Base-by-base conservation (phyloP, 2,329 filamentous ascomycete genomes). In the Fusarium armeniacum region DNA sequence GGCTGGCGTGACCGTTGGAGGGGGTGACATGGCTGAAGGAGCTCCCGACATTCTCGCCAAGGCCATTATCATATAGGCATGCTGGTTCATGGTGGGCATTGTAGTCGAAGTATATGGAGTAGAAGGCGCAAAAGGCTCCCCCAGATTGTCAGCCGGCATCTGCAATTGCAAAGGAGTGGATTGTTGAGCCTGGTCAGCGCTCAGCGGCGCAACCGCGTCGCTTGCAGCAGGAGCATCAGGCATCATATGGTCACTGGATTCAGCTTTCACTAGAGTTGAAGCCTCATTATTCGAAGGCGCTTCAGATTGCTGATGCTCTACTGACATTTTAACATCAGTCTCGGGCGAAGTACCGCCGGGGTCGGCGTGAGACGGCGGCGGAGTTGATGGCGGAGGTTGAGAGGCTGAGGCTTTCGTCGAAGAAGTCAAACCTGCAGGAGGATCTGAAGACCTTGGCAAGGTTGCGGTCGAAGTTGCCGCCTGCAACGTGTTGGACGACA, bases 51-150 rank as follows among this genome's bases (percentile, higher is more conserved):
- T 81, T 60, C 77, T 77, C 41, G 81, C 81, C 49, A 84, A 73
- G 24, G 81, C 79, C 81, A 84, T 83, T 79, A 84, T 83, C 78
- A 82, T 80, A 75, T 80, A 81, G 46, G 81, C 78, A 59, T 80
- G 80, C 30, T 81, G 76, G 49, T 82, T 76, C 35, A 80, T 72
- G 58, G 71, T 76, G 4, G 77, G 61, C 60, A 81, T 75, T 33
- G 76, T 60, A 6, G 76, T 73, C 32, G 77, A 72, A 13, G 77
- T 77, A 65, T 77, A 81, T 20, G 79, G 76, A 13, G 78, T 77
- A 40, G 77, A 75, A 28, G 79, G 76, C 28, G 73, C 62, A 59
- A 74, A 76, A 32, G 75, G 75, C 36, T 78, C 75, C 33, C 57
- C 41, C 60, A 75, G 65, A 38, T 46, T 66, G 30, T 71, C 65